Conservation (phyloP, 805 yeast species). For the Peterozyma xylosa region DNA sequence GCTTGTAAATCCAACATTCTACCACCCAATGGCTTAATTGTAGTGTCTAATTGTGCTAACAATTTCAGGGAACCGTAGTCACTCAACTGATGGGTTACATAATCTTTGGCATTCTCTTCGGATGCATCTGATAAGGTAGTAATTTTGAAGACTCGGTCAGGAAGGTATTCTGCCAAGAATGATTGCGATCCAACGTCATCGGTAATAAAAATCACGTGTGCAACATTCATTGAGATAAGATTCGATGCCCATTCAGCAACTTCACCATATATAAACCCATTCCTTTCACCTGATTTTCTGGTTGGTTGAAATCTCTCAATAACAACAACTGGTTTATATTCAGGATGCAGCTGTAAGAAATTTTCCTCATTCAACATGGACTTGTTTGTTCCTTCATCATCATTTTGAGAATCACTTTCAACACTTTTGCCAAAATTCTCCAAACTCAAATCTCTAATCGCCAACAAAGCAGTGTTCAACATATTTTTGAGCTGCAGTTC, state of each 20-base stretch:
- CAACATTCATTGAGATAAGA: slow-evolving; percentile 67
- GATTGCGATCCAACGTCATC: slow-evolving; percentile 77
- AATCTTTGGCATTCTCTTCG: slow-evolving; percentile 56
- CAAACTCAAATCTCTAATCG: slow-evolving; percentile 61
- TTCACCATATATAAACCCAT: slow-evolving; percentile 62
- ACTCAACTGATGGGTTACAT: slow-evolving; percentile 50
- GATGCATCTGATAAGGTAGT: slow-evolving; percentile 79
- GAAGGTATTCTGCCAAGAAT: slow-evolving; percentile 62
- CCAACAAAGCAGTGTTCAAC: slow-evolving; percentile 62
- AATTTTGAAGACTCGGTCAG: slow-evolving; percentile 79
- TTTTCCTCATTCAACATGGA: slow-evolving; percentile 59
- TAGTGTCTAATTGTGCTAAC: slow-evolving; percentile 36
- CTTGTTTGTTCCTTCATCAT: slow-evolving; percentile 14
- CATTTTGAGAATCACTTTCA: slow-evolving; percentile 21
- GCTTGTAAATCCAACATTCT: slow-evolving; percentile 91
- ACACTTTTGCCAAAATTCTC: slow-evolving; percentile 29
- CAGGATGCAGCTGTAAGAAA: slow-evolving; percentile 78
- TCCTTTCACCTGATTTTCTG: slow-evolving; percentile 45
- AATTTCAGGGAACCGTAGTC: slow-evolving; percentile 14
- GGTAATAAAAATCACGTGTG: slow-evolving; percentile 85
- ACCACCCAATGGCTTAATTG: slow-evolving; percentile 81
- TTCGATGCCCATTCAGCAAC: slow-evolving; percentile 87
- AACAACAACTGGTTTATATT: slow-evolving; percentile 77
- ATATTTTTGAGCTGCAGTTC: slow-evolving; percentile 79
- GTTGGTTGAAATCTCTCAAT: slow-evolving; percentile 61